Base-by-base conservation (phyloP, 805 yeast species). In the Jamesozyma gamospora region DNA sequence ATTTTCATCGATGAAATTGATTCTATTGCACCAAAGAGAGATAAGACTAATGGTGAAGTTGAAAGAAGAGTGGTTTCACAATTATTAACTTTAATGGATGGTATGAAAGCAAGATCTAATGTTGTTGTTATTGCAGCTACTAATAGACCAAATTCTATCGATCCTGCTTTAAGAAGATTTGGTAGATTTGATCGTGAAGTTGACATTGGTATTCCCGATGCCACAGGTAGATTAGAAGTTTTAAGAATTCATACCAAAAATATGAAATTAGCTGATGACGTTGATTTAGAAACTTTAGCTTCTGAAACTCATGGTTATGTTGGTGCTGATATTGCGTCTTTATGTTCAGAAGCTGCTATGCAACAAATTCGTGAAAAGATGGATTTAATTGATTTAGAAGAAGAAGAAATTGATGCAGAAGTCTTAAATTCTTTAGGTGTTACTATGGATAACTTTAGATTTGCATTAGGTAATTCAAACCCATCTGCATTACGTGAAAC, bases 291-390 rank as follows among this genome's bases (percentile, higher is more conserved):
- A 71, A 74, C 90, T 31, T 82, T 92, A 61, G 97, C 98, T 13
- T 71, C 94, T 19, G 98, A 92, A 69, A 92, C 98, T 29, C 99
- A 94, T 62, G 99, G 99, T 71, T 92, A 88, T 59, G 99, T 92
- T 44, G 99, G 99, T 71, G 95, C 96, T 37, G 99, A 92, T 76
- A 72, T 92, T 56, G 98, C 98, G 1, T 88, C 97, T 7, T 72
- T 92, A 58, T 92, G 98, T 74, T 87, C 96, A n/a, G 99, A 94
- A 70, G 98, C 98, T 49, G 99, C 98, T 43, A 92, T 92, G 98
- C 98, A 92, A 74, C 98, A 94, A 72, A 92, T 92, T 59, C 85
- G 98, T 69, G 99, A 92, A 69, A 92, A 92, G 77, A 88, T 92
- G 96, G 98, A 92, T 58, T 72, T 92, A 49, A 92, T 94, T 53